phyloP scores from a whole-genome alignment of 2,329 filamentous ascomycete genomes.

The Daldinia sp. region DNA sequence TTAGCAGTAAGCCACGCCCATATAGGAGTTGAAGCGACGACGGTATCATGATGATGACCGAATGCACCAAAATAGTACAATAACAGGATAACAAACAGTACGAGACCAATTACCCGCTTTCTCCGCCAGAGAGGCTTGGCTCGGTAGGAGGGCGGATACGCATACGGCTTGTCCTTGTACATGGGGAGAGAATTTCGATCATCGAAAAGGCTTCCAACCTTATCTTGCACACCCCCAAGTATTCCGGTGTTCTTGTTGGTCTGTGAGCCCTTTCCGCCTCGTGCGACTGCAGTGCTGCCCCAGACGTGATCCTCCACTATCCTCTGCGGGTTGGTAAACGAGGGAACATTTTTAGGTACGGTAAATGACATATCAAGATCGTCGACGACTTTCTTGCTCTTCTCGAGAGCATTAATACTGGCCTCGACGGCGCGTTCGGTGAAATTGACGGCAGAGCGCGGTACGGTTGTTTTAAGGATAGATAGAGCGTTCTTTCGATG shows the following conservation, averaged over 20 bases:
- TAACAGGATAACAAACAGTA: conserved; percentile 65
- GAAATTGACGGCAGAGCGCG: conserved; percentile 59
- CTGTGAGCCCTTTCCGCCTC: conserved; percentile 53
- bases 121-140: conserved; percentile 71
- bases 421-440: conserved; percentile 63
- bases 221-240: conserved; percentile 68
- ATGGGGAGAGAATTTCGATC: conserved; percentile 77
- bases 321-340: conserved; percentile 74
- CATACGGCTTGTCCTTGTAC: conserved; percentile 99
- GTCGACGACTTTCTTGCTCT: conserved; percentile 54
- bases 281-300: conserved; percentile 64
- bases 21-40: conserved; percentile 56
- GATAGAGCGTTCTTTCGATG: conserved; percentile 52
- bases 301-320: conserved; percentile 75
- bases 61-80: conserved; percentile 80
- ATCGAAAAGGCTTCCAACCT: conserved; percentile 74
- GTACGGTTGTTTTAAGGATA: conserved; percentile 63
- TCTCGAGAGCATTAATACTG: conserved; percentile 61
- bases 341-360: conserved; percentile 76
- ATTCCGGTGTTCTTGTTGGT: conserved; percentile 52
- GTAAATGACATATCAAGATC: conserved; percentile 71
- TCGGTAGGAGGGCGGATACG: conserved; percentile 71
- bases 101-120: conserved; percentile 69
- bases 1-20: conserved; percentile 71
- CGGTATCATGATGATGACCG: conserved; percentile 52